A percentile compares a stretch with the other conserved stretches of the same genome.
Conservation (phyloP, 108 stramenopile species). For the Skeletonema tropicum region DNA sequence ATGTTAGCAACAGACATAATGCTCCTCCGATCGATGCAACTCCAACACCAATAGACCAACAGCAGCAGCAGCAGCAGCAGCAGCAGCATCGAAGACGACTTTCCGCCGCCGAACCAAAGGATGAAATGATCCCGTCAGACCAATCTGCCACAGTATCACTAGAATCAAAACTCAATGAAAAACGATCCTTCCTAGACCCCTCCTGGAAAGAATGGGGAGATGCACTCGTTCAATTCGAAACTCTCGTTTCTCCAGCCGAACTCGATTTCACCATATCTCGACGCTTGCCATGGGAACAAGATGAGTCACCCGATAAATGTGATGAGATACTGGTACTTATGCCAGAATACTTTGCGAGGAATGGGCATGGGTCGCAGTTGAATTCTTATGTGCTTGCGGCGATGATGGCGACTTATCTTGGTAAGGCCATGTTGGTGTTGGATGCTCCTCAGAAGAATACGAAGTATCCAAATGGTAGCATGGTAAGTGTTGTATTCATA, state of each 20-base stretch:
- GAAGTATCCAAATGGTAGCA: conserved; percentile 3
- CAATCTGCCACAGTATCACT: background rate
- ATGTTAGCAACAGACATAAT: background rate
- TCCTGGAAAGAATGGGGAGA: conserved; percentile 5
- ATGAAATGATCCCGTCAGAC: background rate
- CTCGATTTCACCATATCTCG: conserved; percentile 1
- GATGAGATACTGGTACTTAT: conserved; percentile 24
- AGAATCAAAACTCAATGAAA: background rate
- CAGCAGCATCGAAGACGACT: background rate
- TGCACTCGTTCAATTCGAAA: conserved; percentile 7
- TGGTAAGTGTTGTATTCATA: conserved; percentile 3
- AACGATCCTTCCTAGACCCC: background rate
- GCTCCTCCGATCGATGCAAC: background rate
- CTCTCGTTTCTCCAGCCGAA: background rate
- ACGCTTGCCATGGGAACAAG: background rate
- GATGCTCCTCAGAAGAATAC: conserved; percentile 10
- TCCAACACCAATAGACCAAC: background rate
- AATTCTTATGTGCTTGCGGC: conserved; percentile 14
- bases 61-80: background rate
- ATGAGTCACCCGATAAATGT: conserved; percentile 9
- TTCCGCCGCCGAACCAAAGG: background rate
- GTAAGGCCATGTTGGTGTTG: conserved; percentile 18
- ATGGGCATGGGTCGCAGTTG: conserved; percentile 19
- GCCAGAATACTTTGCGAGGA: conserved; percentile 21
- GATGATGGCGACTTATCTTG: conserved; percentile 12